phyloP scores from a whole-genome alignment of 2,329 filamentous ascomycete species.

The Fusarium sterilihyphosum region DNA sequence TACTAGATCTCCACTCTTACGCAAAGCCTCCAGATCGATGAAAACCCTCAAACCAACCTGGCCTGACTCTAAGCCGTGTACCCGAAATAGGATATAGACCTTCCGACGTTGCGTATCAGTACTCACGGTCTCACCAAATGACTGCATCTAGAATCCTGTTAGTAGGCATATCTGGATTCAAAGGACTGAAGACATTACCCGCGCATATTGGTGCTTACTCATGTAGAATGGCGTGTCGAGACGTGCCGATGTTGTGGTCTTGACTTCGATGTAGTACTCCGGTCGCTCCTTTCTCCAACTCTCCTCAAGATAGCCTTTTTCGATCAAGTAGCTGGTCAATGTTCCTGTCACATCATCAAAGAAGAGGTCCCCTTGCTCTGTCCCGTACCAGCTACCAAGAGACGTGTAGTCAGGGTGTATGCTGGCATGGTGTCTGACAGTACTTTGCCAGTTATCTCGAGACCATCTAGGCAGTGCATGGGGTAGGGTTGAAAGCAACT shows the following conservation, averaged over 20 bases:
- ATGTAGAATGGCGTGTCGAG: neutral
- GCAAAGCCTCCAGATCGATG: neutral
- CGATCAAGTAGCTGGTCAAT: neutral
- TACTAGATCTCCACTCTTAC: neutral
- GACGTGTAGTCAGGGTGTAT: neutral
- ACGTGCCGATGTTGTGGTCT: neutral
- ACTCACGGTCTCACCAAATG: neutral
- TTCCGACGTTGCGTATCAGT: neutral
- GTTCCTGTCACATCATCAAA: neutral
- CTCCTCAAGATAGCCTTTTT: neutral
- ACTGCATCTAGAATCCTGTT: neutral
- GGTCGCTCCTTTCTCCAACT: neutral
- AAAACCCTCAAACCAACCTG: neutral
- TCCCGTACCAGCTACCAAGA: neutral
- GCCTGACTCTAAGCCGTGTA: neutral
- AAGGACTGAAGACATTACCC: rapidly evolving
- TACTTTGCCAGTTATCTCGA: neutral
- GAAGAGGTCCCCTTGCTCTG: neutral
- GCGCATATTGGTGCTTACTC: neutral
- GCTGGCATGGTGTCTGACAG: neutral
- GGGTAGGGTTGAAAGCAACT: neutral
- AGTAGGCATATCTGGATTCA: rapidly evolving
- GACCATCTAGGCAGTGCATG: neutral
- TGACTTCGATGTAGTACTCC: neutral
- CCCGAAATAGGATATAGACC: neutral